Percentiles rank a stretch among this genome's conserved stretches.
Conservation (phyloP, 2,329 filamentous ascomycete species). For the Clonostachys rhizophaga region DNA sequence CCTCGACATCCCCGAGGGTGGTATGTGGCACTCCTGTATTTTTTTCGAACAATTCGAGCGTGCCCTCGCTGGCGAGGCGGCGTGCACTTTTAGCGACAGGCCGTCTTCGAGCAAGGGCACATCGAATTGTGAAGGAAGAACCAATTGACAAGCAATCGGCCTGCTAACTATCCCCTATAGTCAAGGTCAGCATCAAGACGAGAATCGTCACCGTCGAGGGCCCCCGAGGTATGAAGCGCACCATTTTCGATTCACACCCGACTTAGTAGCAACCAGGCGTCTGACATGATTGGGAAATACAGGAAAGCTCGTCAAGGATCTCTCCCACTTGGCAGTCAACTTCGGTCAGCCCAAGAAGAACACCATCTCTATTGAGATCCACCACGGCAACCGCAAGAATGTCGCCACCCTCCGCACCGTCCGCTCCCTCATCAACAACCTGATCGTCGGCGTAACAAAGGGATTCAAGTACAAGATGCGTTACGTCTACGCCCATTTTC, state of each 20-base stretch:
- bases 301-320: constrained; percentile 96
- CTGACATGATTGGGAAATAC: constrained; percentile 10
- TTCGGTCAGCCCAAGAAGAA: constrained; percentile 85
- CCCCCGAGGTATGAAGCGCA: constrained; percentile 66
- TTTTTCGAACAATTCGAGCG: constrained; percentile 4
- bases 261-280: not conserved
- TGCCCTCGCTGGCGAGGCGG: not conserved
- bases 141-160: constrained; percentile 6
- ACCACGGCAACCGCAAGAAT: constrained; percentile 97
- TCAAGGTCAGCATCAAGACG: constrained; percentile 98
- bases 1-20: constrained; percentile 93
- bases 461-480: constrained; percentile 99
- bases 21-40: constrained; percentile 55
- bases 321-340: constrained; percentile 93
- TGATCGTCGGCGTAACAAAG: constrained; percentile 97
- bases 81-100: not conserved
- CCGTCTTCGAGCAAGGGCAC: not conserved
- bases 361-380: constrained; percentile 93
- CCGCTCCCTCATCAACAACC: constrained; percentile 96
- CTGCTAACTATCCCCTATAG: constrained; percentile 42
- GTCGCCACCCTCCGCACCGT: constrained; percentile 97
- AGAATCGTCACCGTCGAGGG: constrained; percentile 95
- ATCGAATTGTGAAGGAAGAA: not conserved
- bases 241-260: not conserved
- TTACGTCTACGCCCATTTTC: constrained; percentile 99